Evolutionary conservation across 2,329 filamentous ascomycete species (phyloP).

Genomic region (Claviceps pusilla): DNA sequence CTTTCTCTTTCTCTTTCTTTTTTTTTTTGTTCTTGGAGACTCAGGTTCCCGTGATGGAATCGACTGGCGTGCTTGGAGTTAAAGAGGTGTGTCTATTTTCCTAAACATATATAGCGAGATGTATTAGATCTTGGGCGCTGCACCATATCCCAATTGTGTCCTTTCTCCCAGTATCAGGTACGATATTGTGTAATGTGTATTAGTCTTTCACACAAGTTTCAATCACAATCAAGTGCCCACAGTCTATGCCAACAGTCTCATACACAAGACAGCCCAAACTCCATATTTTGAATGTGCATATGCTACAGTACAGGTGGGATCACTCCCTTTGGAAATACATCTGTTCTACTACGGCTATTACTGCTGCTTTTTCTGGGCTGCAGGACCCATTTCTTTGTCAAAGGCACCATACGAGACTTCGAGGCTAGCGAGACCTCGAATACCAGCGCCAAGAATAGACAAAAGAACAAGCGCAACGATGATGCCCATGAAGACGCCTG

Average conservation of each 20-base stretch:
- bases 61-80: conserved; percentile 2
- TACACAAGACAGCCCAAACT: conserved; percentile 7
- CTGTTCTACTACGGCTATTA: conserved; percentile 9
- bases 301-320: conserved; percentile 5
- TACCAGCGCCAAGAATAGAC: conserved; percentile 61
- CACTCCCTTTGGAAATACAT: neutral
- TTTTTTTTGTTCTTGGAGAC: too few species aligned
- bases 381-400: conserved; percentile 88
- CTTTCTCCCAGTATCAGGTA: neutral
- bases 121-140: neutral
- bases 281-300: conserved; percentile 7
- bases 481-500: conserved; percentile 81
- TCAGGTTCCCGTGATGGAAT: neutral
- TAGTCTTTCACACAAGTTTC: too few species aligned
- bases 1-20: too few species aligned
- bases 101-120: neutral
- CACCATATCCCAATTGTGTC: neutral
- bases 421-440: conserved; percentile 62
- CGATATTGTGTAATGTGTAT: neutral
- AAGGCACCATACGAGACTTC: conserved; percentile 90
- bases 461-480: conserved; percentile 56
- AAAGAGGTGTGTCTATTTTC: neutral
- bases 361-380: conserved; percentile 62
- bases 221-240: neutral
- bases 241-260: neutral